Base-by-base conservation (phyloP, 2,329 filamentous ascomycete species). In the Allantophomopsis lycopodina region DNA sequence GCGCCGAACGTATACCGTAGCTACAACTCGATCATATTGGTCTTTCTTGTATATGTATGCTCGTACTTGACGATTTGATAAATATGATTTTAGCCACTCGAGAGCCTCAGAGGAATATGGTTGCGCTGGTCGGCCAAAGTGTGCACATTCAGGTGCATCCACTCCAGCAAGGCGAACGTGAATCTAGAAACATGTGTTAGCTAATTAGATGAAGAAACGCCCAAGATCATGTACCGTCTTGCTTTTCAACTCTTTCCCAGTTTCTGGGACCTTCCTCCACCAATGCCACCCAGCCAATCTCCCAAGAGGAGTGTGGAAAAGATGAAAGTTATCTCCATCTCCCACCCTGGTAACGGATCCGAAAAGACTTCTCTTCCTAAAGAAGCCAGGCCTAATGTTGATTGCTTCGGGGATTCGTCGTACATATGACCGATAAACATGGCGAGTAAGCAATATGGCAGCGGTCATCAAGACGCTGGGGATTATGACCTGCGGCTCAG, bases 231-330 rank as follows among this genome's bases (percentile, higher is more conserved):
- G 21, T 68, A 93, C 86, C 43, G 88, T 95, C 48, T 81, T 77
- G 43, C 80, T 77, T 55, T 74, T 84, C 45, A 94, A 61, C 21
- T 76, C 72, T 42, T 79, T 73, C 55, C 71, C 80, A 42, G 70
- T 74, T 11, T 63, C 68, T 1, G 87, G 88, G 6, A 94, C 70
- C 42, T 62, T 78, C 52, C 86, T 68, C 57, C 73, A 68, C 86
- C 85, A 94, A n/a, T 83, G 87, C 91, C 91, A 98, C 39, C 91
- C 91, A 10, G 81, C 71, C 38, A 88, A 60, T 48, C 78, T 71
- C 10, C 91, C 91, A n/a, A 89, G 89, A 0, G 91, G 91, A 0
- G 87, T 96, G 59, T 98, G 91, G 57, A 82, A 98, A 36, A 98
- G 59, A 50, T 91, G 82, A 58, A 98, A 95, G 56, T 89, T 89